Conservation (phyloP, 2,329 filamentous ascomycete species). For the Penicillium sp. region DNA sequence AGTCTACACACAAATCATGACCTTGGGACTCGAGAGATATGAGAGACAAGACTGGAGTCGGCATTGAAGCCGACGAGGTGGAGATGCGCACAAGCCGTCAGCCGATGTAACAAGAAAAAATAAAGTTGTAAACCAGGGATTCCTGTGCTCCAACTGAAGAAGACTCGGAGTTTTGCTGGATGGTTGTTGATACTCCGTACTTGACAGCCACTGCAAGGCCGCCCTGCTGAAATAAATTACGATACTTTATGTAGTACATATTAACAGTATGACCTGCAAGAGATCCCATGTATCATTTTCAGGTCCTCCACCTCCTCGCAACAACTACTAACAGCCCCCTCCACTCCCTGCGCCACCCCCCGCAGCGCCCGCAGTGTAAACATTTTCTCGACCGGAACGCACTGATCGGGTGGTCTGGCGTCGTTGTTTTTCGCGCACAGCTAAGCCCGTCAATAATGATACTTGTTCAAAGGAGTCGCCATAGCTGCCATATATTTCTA, state of each 20-base stretch:
- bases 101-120: background rate
- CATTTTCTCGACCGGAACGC: background rate
- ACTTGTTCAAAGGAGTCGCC: background rate
- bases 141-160: too few relatives aligned
- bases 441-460: background rate
- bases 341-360: background rate
- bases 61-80: background rate
- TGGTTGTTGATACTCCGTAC: too few relatives aligned
- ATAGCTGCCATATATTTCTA: background rate
- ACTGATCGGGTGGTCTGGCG: constrained; percentile 2
- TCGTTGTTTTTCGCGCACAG: background rate
- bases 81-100: background rate
- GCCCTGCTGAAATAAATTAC: too few relatives aligned
- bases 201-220: too few relatives aligned
- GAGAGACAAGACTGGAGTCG: background rate
- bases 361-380: background rate
- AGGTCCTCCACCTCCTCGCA: too few relatives aligned
- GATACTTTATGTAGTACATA: too few relatives aligned
- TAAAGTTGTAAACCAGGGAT: too few relatives aligned
- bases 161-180: too few relatives aligned
- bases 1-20: too few relatives aligned
- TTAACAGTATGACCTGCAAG: too few relatives aligned
- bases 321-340: background rate
- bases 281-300: too few relatives aligned
- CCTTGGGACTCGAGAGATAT: too few relatives aligned